phyloP scores from a whole-genome alignment of 2,329 filamentous ascomycete species.

The Chaetomium olivaceum region DNA sequence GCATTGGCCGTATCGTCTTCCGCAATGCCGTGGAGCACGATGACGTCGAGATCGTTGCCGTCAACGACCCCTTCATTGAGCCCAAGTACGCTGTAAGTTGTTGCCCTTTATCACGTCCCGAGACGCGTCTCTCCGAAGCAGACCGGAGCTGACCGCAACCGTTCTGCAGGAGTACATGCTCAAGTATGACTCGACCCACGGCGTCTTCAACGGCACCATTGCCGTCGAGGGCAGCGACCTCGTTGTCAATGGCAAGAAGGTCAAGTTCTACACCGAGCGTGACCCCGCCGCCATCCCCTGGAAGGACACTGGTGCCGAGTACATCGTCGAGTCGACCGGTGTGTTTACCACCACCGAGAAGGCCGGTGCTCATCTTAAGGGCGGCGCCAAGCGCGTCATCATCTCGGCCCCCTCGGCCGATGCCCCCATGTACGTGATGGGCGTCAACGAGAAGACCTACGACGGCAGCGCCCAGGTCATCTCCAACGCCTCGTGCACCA shows the following conservation, averaged over 20 bases:
- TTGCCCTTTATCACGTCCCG: slow-evolving; percentile 36
- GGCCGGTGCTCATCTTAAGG: slow-evolving; percentile 90
- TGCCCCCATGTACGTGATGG: slow-evolving; percentile 99
- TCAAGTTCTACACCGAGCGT: slow-evolving; percentile 92
- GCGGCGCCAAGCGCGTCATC: slow-evolving; percentile 97
- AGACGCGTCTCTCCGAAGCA: neutral
- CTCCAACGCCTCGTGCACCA: slow-evolving; percentile 99
- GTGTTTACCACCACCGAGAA: slow-evolving; percentile 99
- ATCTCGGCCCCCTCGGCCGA: slow-evolving; percentile 91
- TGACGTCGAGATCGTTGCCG: slow-evolving; percentile 89
- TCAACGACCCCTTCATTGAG: slow-evolving; percentile 99
- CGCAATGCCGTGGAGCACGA: slow-evolving; percentile 91
- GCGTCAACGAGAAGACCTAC: slow-evolving; percentile 95
- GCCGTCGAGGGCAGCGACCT: slow-evolving; percentile 70
- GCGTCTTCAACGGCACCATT: slow-evolving; percentile 91
- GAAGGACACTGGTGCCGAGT: slow-evolving; percentile 81
- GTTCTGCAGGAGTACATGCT: slow-evolving; percentile 88
- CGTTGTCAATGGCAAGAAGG: slow-evolving; percentile 87
- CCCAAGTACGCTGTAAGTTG: slow-evolving; percentile 89
- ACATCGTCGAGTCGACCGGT: slow-evolving; percentile 97
- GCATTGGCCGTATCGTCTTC: slow-evolving; percentile 99
- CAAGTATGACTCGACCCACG: slow-evolving; percentile 98
- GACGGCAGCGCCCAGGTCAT: slow-evolving; percentile 87
- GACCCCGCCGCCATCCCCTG: slow-evolving; percentile 91
- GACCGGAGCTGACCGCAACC: slow-evolving; percentile 36